Base-by-base conservation (phyloP, 768 basidiomycete genomes). In the Mycena galericulata region DNA sequence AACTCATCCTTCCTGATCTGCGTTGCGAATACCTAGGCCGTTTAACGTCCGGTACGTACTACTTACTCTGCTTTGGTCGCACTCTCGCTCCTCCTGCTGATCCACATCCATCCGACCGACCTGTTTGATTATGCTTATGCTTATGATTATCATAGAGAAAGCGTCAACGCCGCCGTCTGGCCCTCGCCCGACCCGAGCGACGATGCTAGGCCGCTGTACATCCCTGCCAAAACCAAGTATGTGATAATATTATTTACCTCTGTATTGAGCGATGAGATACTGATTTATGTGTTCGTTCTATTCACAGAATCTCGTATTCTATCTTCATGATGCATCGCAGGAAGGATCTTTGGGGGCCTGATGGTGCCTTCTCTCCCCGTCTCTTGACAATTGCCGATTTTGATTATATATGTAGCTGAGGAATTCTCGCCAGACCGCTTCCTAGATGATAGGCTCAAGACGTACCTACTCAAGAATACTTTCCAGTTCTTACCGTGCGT, bases 371-470 rank as follows among this genome's bases (percentile, higher is more conserved):
- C 7, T 29, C 27, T 17, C 27, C 17, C 20, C 17, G 29, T 61
- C 62, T 63, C 9, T 10, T 30, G 11, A 14, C 36, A 58, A 43
- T 20, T 47, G 26, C 43, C 27, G 36, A 30, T 41, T 20, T 32
- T 8, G n/a, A n/a, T n/a, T n/a, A n/a, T 15, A 4, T 30, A 22
- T 7, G 36, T 58, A 86, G 86, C 86, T 3, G 73, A 81, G 29
- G 78, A 82, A 66, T 88, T 87, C 64, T 86, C 87, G 61, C 87
- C 87, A 0, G 86, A 86, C 38, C 80, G 87, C 9, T 88, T 86
- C 79, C 76, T 87, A 29, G 87, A 87, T 67, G 76, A 85, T 20
- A 76, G 86, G 10, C 68, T 85, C 15, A 74, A 81, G 26, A 82
- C 82, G 62, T 85, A 86, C 59, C 77, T 88, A 43, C 77, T 79